Evolutionary conservation across 208 protist species (phyloP), one percentile per base, ranked within the genome.

Genomic region (Crithidia brevicula): DNA sequence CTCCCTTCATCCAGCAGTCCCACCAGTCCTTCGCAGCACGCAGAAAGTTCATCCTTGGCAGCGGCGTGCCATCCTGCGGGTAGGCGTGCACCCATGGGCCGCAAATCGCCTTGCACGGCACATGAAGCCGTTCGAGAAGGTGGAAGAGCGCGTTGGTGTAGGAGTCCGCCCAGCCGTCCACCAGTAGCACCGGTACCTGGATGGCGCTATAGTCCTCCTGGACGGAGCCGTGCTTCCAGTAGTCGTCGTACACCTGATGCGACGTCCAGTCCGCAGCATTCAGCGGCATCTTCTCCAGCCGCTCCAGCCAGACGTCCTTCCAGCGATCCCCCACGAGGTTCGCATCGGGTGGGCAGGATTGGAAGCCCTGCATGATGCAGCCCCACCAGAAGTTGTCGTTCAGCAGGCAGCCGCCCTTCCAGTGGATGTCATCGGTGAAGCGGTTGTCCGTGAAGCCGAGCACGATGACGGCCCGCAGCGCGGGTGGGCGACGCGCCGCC

Each of bases 301-400:
- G 72, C 34, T 85, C 54, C 42, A 91, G 52, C 77, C 81, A 88
- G 74, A 74, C 60, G 42, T 74, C 68, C 72, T 81, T 78, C 82
- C 76, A 82, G 22, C 56, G 49, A 7, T 83, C 68, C 8, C 81
- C 85, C 23, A 91, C 79, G 50, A 82, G 60, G 28, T 51, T 70
- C 43, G 52, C 66, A 50, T 91, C 78, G 15, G 78, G 69, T 13
- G 81, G 85, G 30, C 63, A 70, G 18, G 75, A 85, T 65, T 77
- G 70, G 47, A 79, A 85, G 22, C 78, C 85, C 51, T 87, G 73
- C 85, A 91, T 85, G 51, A 91, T 72, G 49, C 69, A 79, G 20
- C 85, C 85, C 85, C 81, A 91, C 82, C 85, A 91, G 43, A 87
- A 86, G 67, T 85, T 90, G 57, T 90, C 81, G 68, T 77, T 80